A percentile compares a stretch with the other conserved stretches of the same genome.
phyloP scores from a whole-genome alignment of 1,284 basidiomycete species.

The Pisolithus thermaeus region DNA sequence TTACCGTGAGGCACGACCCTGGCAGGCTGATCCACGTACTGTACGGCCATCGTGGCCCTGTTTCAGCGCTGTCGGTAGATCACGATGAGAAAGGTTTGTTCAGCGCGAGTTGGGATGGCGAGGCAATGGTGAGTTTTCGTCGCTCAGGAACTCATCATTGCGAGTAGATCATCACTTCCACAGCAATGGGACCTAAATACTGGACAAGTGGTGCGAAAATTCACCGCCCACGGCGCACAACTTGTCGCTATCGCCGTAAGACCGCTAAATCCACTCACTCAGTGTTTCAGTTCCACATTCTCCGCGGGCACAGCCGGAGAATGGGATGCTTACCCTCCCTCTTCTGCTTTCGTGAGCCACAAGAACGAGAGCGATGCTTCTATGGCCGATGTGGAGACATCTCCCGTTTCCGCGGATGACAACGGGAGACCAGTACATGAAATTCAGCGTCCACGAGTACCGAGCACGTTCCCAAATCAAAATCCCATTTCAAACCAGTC shows the following conservation, averaged over 20 bases:
- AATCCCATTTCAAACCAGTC: slow-evolving; percentile 18
- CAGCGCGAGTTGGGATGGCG: slow-evolving; percentile 94
- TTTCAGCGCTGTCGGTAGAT: slow-evolving; percentile 81
- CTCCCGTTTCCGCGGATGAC: slow-evolving; percentile 12
- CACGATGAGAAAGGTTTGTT: slow-evolving; percentile 81
- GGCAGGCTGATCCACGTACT: slow-evolving; percentile 77
- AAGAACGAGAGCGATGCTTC: slow-evolving; percentile 10
- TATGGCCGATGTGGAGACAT: slow-evolving; percentile 19
- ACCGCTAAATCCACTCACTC: slow-evolving; percentile 46
- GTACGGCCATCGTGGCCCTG: slow-evolving; percentile 68
- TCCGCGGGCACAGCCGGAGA: slow-evolving; percentile 23
- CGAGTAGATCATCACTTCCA: slow-evolving; percentile 7
- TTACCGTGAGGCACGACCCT: slow-evolving; percentile 88
- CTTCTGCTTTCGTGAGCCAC: slow-evolving; percentile 4
- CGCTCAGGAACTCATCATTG: background rate
- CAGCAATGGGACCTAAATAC: slow-evolving; percentile 99
- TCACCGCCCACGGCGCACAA: slow-evolving; percentile 82
- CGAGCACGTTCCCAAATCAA: slow-evolving; percentile 18
- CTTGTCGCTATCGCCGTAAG: slow-evolving; percentile 79
- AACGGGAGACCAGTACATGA: slow-evolving; percentile 14
- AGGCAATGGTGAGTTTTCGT: slow-evolving; percentile 65
- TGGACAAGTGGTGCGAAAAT: slow-evolving; percentile 75
- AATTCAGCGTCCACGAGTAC: slow-evolving; percentile 9
- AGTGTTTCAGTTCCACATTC: slow-evolving; percentile 26
- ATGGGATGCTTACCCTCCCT: slow-evolving; percentile 12